These are phyloP conservation scores for Tillandsia leiboldiana DNA, from an alignment of 176 grass and related monocot genomes.

Conservation along the genomic window DNA sequence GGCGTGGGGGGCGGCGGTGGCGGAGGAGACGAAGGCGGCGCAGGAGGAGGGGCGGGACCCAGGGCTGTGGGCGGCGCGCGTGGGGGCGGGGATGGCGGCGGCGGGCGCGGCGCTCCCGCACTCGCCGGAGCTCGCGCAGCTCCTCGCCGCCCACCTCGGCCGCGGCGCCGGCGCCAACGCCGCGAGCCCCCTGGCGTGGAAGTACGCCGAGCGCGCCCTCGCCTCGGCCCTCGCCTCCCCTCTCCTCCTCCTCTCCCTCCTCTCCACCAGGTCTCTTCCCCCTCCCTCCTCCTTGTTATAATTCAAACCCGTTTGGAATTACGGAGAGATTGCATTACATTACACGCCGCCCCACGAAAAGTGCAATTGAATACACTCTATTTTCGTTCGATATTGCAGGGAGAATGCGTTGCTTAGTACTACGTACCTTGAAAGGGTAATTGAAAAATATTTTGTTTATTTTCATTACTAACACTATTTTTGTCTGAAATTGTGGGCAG, in stretches of 20 bases:
- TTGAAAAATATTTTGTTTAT: too few relatives aligned
- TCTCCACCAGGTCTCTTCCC: constrained; percentile 46
- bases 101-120: constrained; percentile 20
- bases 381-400: too few relatives aligned
- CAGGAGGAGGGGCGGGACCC: constrained; percentile 46
- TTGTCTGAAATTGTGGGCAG: too few relatives aligned
- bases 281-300: neutral
- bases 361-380: too few relatives aligned
- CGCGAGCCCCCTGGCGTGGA: constrained; percentile 39
- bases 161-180: constrained; percentile 9
- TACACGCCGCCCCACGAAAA: too few relatives aligned
- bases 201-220: constrained; percentile 81
- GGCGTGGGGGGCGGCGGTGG: constrained; percentile 36
- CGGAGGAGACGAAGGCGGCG: constrained; percentile 55
- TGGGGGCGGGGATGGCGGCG: constrained; percentile 21
- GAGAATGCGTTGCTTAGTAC: too few relatives aligned
- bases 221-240: constrained; percentile 54
- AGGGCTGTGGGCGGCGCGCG: constrained; percentile 43
- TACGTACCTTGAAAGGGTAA: too few relatives aligned
- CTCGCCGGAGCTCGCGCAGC: constrained; percentile 49
- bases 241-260: constrained; percentile 61
- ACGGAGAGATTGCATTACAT: too few relatives aligned
- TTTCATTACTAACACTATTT: too few relatives aligned
- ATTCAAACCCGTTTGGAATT: neutral
- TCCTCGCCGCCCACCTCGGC: constrained; percentile 44